These are phyloP conservation scores for Cyamopsis tetragonoloba DNA, from an alignment of 306 rosid genomes.

Conservation along the genomic window DNA sequence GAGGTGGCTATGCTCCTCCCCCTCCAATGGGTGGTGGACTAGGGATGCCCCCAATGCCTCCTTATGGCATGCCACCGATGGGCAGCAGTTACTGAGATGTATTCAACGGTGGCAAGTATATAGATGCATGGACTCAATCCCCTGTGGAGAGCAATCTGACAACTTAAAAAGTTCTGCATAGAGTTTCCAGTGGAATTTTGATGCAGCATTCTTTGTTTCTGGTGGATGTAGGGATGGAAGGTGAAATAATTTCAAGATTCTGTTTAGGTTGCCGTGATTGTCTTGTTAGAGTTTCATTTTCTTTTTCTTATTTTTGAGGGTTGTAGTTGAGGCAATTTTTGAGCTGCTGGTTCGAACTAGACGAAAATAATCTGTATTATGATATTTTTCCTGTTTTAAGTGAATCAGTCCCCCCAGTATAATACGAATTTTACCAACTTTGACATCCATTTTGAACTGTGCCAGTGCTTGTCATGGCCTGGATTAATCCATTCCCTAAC, in stretches of 20 bases:
- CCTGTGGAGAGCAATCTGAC: slow-evolving; percentile 37
- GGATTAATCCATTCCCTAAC: background rate
- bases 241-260: slow-evolving; percentile 39
- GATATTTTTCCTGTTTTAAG: slow-evolving; percentile 39
- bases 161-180: slow-evolving; percentile 28
- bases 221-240: slow-evolving; percentile 41
- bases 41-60: slow-evolving; percentile 99
- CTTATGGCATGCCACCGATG: slow-evolving; percentile 99
- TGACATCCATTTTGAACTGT: slow-evolving; percentile 18
- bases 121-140: slow-evolving; percentile 12
- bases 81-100: slow-evolving; percentile 69
- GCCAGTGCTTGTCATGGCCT: slow-evolving; percentile 20
- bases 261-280: slow-evolving; percentile 38
- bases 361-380: slow-evolving; percentile 44
- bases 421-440: slow-evolving; percentile 38
- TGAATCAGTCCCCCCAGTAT: slow-evolving; percentile 30
- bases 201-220: slow-evolving; percentile 33
- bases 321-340: slow-evolving; percentile 65
- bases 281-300: slow-evolving; percentile 43
- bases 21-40: slow-evolving; percentile 80
- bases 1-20: slow-evolving; percentile 69
- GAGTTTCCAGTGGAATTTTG: slow-evolving; percentile 35
- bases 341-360: slow-evolving; percentile 51
- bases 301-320: background rate
- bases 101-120: slow-evolving; percentile 3